Percentiles rank a stretch among this genome's conserved stretches.
Conservation (phyloP, 2,329 filamentous ascomycete genomes). For the Botrytis deweyae region DNA sequence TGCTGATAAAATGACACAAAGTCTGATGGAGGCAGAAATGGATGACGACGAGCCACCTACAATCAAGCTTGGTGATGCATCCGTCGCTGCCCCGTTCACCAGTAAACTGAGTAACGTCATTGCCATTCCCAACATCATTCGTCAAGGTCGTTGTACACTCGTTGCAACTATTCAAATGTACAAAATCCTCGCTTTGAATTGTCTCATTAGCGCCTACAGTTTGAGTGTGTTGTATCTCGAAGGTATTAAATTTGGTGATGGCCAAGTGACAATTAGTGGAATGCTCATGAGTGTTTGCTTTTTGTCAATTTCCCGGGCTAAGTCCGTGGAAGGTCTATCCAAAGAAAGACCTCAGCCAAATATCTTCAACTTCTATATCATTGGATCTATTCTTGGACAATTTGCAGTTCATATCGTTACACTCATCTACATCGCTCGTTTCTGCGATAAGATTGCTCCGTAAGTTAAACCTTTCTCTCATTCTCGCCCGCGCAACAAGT, state of each 20-base stretch:
- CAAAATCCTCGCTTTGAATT: slow-evolving; percentile 98
- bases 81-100: slow-evolving; percentile 94
- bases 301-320: slow-evolving; percentile 95
- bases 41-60: slow-evolving; percentile 87
- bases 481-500: not conserved
- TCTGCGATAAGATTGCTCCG: slow-evolving; percentile 83
- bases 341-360: slow-evolving; percentile 98
- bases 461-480: slow-evolving; percentile 49
- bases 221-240: slow-evolving; percentile 94
- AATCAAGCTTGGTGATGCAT: slow-evolving; percentile 95
- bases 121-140: slow-evolving; percentile 96
- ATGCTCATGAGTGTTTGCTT: slow-evolving; percentile 99
- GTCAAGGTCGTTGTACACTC: slow-evolving; percentile 93
- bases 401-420: slow-evolving; percentile 95
- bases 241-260: slow-evolving; percentile 98
- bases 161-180: slow-evolving; percentile 99
- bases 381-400: slow-evolving; percentile 93
- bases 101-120: slow-evolving; percentile 97
- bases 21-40: slow-evolving; percentile 87
- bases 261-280: slow-evolving; percentile 96
- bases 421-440: slow-evolving; percentile 88
- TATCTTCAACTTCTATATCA: slow-evolving; percentile 99
- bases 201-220: slow-evolving; percentile 96
- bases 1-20: slow-evolving; percentile 80
- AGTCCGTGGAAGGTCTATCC: slow-evolving; percentile 90